Conservation (phyloP, 495 filamentous ascomycete species). For the Xylaria palmicola region DNA sequence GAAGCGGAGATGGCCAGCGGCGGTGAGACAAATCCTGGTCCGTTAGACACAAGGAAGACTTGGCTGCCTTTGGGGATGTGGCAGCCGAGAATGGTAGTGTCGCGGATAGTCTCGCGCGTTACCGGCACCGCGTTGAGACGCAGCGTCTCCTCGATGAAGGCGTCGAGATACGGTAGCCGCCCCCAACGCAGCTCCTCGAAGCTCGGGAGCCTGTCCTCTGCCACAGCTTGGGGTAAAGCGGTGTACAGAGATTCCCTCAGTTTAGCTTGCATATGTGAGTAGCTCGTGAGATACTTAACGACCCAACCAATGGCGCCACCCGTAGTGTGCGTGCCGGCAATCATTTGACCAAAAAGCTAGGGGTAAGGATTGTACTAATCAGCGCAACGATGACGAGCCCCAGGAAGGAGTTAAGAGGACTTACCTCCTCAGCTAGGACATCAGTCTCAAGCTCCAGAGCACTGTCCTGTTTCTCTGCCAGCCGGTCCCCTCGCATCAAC, state of each 20-base stretch:
- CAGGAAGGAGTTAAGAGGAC: background rate
- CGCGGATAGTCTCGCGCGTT: slow-evolving; percentile 22
- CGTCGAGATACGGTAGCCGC: slow-evolving; percentile 34
- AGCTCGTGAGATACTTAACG: slow-evolving; percentile 34
- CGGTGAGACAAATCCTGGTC: no score
- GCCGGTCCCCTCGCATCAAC: background rate
- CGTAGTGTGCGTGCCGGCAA: slow-evolving; percentile 34
- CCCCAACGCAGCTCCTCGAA: slow-evolving; percentile 21
- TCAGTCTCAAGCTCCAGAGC: background rate
- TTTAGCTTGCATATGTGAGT: slow-evolving; percentile 25
- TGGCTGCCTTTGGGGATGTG: slow-evolving; percentile 33
- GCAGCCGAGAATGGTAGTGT: slow-evolving; percentile 29
- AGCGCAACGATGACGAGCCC: background rate
- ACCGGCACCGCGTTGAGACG: slow-evolving; percentile 2
- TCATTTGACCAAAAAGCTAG: slow-evolving; percentile 28
- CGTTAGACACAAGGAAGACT: slow-evolving; percentile 23
- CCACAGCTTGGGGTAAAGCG: slow-evolving; percentile 17
- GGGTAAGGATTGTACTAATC: no score
- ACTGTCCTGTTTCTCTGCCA: background rate
- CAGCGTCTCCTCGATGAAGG: slow-evolving; percentile 31
- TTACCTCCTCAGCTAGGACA: slow-evolving; percentile 13
- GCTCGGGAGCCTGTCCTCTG: slow-evolving; percentile 16
- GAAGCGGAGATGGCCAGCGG: no score
- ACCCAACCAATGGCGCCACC: slow-evolving; percentile 27
- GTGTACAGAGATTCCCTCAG: slow-evolving; percentile 22